Base-by-base conservation (phyloP, 139 green algal species). In the Chlorella sp. region DNA sequence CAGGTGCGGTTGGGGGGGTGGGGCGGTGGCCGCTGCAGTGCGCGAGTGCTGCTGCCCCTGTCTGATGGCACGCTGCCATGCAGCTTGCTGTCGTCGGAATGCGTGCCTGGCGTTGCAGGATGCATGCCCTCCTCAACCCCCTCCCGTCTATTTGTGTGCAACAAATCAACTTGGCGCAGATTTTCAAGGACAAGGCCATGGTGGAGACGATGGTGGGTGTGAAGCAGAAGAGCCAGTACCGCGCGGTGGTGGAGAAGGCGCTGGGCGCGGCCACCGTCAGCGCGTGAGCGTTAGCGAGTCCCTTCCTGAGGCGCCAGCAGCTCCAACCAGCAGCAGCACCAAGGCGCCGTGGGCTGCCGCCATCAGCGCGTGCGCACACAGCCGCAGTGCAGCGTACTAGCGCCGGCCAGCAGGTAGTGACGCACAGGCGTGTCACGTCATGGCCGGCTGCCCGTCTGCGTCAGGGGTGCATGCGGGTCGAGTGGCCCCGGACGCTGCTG, bases 171-270 rank as follows among this genome's bases (percentile, higher is more conserved):
- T 22, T 1, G 1, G 4, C 32, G 64, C 95, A 98, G 86, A 83
- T 98, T 51, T 99, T 99, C 88, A 97, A 97, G 86, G 85, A 97
- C 87, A 99, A 99, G 92, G 94, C 92, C 74, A 91, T 92, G 34
- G 72, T 98, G 60, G 83, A 91, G 28, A 89, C 92, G 60, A 43
- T 96, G 80, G 86, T 93, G 43, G 96, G 96, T 56, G 96, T 99
- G n/a, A 98, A 98, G 92, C 94, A 94, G 90, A 98, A 98, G 93
- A 89, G 87, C 56, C 94, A 98, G 54, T 99, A 99, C 89, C 81
- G 91, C 30, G 78, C 89, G 69, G 28, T 96, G 64, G 34, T 70
- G 64, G 64, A 70, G 64, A 70, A 34, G 30, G 64, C 64, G 64
- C 32, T 70, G 64, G 30, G 64, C 7, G 30, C 64, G 13, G 64